Base-by-base conservation (phyloP, 73 alveolate genomes). In the Paramecium pentaurelia region DNA sequence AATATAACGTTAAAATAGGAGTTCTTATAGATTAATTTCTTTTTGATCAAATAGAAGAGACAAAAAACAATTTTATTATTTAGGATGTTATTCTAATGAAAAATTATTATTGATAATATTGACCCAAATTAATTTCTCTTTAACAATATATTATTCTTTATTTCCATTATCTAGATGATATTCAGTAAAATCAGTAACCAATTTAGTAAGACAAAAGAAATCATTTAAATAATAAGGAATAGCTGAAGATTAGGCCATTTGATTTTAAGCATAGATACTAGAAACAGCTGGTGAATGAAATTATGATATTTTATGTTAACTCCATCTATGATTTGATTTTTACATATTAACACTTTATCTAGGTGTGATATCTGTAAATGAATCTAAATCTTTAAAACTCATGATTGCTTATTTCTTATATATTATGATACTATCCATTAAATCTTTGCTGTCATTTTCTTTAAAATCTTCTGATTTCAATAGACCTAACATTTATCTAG, bases 1-100 rank as follows among this genome's bases (percentile, higher is more conserved):
- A 22, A 80, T 80, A 22, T 80, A 80, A 22, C 91, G 49, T 36
- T 80, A 49, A 47, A 80, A 80, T 9, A 80, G 54, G 9, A 80
- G 20, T 49, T 80, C 91, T 20, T 80, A 47, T 2, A 80, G 75
- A 18, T 18, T 22, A 4, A 80, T 25, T 32, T 80, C 91, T 47
- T 25, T 25, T 4, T 25, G 8, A 18, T 49, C 38, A 36, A 80
- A 80, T 20, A 27, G 1, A 7, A 80, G 18, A 0, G 71, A 25
- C 6, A 80, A 36, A 45, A 42, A 27, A 28, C 47, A 42, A 12
- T 80, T 45, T 27, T 34, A 22, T 44, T 44, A 25, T 25, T 80
- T 80, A 5, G 88, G 88, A 25, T 42, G 51, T 45, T 20, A 18
- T 25, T 80, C 91, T 27, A 80, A 49, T 40, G 36, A 10, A 36